A percentile compares a stretch with the other conserved stretches of the same genome.
phyloP scores from a whole-genome alignment of 148 eudicot species.

The Beta vulgaris region DNA sequence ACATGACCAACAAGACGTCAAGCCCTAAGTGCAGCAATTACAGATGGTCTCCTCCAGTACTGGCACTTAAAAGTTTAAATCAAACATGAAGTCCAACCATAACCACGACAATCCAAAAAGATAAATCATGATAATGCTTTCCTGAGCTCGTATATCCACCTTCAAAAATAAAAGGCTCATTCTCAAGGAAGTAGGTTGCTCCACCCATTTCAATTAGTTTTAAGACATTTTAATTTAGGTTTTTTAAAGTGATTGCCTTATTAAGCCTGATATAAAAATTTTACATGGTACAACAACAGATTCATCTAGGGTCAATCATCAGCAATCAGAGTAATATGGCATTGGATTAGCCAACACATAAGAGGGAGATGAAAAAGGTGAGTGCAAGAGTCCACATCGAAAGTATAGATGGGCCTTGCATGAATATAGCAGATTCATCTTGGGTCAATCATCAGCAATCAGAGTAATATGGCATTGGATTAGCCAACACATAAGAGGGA shows the following conservation, averaged over 20 bases:
- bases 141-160: not conserved
- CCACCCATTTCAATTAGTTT: not conserved
- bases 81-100: not conserved
- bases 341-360: not conserved
- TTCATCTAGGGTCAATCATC: not conserved
- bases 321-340: not conserved
- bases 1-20: no score
- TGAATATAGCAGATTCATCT: not conserved
- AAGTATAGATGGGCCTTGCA: not conserved
- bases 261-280: not conserved
- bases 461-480: not conserved
- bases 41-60: not conserved
- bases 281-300: not conserved
- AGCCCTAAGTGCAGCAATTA: not conserved
- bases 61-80: not conserved
- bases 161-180: not conserved
- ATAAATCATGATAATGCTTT: not conserved
- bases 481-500: not conserved
- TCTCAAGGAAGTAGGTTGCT: not conserved
- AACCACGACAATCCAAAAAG: not conserved
- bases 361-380: not conserved
- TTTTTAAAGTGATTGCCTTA: not conserved
- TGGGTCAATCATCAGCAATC: not conserved
- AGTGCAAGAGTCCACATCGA: not conserved
- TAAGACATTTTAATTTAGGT: not conserved